Evolutionary conservation across 371 early-diverging fungal species (phyloP).

Genomic region (Mucor ambiguus): DNA sequence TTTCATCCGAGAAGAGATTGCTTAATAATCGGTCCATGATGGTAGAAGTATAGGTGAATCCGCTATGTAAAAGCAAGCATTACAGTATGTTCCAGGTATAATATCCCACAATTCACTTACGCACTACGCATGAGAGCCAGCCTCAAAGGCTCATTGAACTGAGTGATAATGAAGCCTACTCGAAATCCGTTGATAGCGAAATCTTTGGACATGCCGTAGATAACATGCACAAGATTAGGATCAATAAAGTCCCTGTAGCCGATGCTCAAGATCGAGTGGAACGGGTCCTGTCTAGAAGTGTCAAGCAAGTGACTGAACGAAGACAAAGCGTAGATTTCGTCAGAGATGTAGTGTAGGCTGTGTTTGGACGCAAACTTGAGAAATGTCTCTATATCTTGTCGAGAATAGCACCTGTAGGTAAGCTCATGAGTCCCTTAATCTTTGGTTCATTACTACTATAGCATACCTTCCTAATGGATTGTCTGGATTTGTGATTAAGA

Average conservation of each 20-base stretch:
- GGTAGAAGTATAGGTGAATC: slow-evolving; percentile 58
- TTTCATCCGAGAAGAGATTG: slow-evolving; percentile 56
- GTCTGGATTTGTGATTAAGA: slow-evolving; percentile 71
- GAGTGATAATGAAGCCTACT: slow-evolving; percentile 65
- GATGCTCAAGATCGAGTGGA: slow-evolving; percentile 48
- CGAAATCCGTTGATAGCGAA: slow-evolving; percentile 76
- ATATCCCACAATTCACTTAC: slow-evolving; percentile 15
- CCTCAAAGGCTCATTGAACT: slow-evolving; percentile 57
- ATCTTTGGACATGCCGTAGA: slow-evolving; percentile 82
- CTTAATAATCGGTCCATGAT: slow-evolving; percentile 59
- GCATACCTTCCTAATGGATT: slow-evolving; percentile 62
- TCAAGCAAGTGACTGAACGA: slow-evolving; percentile 48
- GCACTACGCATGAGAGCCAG: slow-evolving; percentile 42
- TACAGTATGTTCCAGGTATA: background rate
- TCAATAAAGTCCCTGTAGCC: slow-evolving; percentile 61
- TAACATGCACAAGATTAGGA: slow-evolving; percentile 63
- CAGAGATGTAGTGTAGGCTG: slow-evolving; percentile 71
- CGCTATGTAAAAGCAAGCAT: slow-evolving; percentile 20
- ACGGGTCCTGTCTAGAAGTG: slow-evolving; percentile 3
- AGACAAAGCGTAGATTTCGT: slow-evolving; percentile 85
- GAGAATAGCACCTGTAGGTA: slow-evolving; percentile 46
- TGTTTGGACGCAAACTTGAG: slow-evolving; percentile 60
- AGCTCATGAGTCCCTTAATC: background rate
- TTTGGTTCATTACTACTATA: background rate
- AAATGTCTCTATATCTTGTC: slow-evolving; percentile 52